Base-by-base conservation (phyloP, 371 early-diverging fungal species). In the Actinomucor elegans region DNA sequence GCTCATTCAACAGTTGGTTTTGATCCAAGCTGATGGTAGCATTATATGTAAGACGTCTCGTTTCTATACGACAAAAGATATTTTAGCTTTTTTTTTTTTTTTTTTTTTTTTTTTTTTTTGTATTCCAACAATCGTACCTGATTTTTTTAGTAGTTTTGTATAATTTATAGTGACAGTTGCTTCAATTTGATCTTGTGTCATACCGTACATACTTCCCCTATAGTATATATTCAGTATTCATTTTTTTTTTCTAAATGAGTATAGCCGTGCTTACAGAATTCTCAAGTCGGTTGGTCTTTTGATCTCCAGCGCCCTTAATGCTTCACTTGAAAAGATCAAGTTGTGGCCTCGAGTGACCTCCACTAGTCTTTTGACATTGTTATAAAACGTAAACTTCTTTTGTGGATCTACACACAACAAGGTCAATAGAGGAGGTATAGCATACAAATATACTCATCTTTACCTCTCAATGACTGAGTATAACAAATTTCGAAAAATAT, bases 401-500 rank as follows among this genome's bases (percentile, higher is more conserved):
- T 46, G 70, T 3, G 76, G 48, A 60, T 89, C 91, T 85, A 56
- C 28, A 24, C 3, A 10, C 17, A 28, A 4, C 26, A 8, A 28
- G 4, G 24, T 43, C 21, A 38, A n/a, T 26, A 5, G 11, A 28
- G 14, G 24, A 51, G 12, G 10, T 15, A 52, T 12, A 8, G 12
- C 18, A 44, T 21, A 17, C 24, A 18, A 18, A 23, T 28, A 12
- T n/a, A 35, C n/a, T 7, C 36, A 35, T 35, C 1, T 55, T 52
- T 68, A 87, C 90, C 90, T 73, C 86, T 56, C 28, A 92, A 77
- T 8, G 88, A 83, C 9, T 80, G 85, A 4, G 80, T 68, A 57
- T 94, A 94, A n/a, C 83, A 77, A 11, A 98, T 80, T 61, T 98
- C 98, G 60, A 98, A 93, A 53, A 78, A 79, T 6, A 94, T 74